Base-by-base conservation (phyloP, 139 green algal species). In the Micromonas commoda region DNA sequence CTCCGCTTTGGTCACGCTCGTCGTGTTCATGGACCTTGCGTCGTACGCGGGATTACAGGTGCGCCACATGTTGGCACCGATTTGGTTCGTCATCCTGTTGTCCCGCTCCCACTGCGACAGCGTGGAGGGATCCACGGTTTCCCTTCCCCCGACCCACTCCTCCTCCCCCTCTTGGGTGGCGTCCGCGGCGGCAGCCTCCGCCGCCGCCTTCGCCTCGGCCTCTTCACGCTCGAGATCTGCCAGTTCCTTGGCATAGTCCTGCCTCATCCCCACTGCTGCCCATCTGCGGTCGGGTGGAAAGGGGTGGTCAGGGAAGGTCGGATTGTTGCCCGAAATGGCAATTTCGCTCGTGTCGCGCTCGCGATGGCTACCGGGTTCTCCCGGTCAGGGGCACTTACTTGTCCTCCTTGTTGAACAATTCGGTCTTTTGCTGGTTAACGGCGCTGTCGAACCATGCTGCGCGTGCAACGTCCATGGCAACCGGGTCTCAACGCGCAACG, bases 371-470 rank as follows among this genome's bases (percentile, higher is more conserved):
- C 5, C 28, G 66, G 32, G 23, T 51, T 24, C 26, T 24, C 5
- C 9, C 9, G 13, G 20, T 5, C 24, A 23, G 5, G 31, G 5
- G 66, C 9, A 31, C 66, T n/a, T 19, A 21, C 66, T 20, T 73
- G 24, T 5, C 24, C 31, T 73, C 32, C 31, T 73, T 29, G 24
- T 73, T 73, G 66, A 73, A 21, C 6, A 53, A 16, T 5, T 73
- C 33, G 32, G 28, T 32, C 16, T 51, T 73, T 16, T 9, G 9
- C 45, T 57, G 45, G 45, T 57, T 57, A 9, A 23, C 16, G 66
- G 66, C 66, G 33, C 51, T 73, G 24, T 73, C 66, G 28, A 73
- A 29, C 66, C 66, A 73, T 73, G 26, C 66, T 28, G 28, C 66
- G 20, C 66, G 16, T 13, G 13, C 66, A 16, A 73, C 66, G 20